phyloP scores from a whole-genome alignment of 2,329 filamentous ascomycete species.

The Fusarium tjaetaba region DNA sequence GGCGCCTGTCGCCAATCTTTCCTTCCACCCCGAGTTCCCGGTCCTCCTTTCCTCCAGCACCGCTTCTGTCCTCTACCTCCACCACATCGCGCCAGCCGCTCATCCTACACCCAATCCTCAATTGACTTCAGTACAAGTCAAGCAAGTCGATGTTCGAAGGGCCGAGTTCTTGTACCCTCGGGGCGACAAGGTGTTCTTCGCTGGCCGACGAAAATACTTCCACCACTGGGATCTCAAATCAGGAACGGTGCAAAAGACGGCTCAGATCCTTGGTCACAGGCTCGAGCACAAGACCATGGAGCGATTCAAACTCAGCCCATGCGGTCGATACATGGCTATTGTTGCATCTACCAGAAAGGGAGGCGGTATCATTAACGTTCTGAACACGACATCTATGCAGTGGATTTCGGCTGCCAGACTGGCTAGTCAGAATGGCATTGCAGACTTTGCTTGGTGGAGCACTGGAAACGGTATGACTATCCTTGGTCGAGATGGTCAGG shows the following conservation, averaged over 20 bases:
- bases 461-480: constrained; percentile 84
- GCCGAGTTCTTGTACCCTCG: constrained; percentile 80
- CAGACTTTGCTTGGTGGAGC: constrained; percentile 94
- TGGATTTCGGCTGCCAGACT: constrained; percentile 87
- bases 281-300: constrained; percentile 93
- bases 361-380: constrained; percentile 86
- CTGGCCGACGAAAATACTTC: constrained; percentile 89
- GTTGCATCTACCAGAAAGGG: constrained; percentile 84
- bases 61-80: constrained; percentile 85
- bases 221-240: constrained; percentile 91
- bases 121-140: constrained; percentile 88
- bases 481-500: constrained; percentile 85
- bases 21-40: constrained; percentile 89
- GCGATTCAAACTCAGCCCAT: constrained; percentile 85
- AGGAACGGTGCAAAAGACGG: constrained; percentile 84
- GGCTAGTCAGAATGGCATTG: constrained; percentile 83
- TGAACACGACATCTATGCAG: constrained; percentile 82
- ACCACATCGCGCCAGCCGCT: constrained; percentile 83
- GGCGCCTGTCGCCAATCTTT: constrained; percentile 82
- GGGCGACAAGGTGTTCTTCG: constrained; percentile 85
- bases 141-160: constrained; percentile 82
- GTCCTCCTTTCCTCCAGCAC: constrained; percentile 90
- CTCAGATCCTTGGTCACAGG: constrained; percentile 76
- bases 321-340: constrained; percentile 86
- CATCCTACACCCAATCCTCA: constrained; percentile 85